Base-by-base conservation (phyloP, 345 rosid genomes). In the Bruguiera gymnorhiza region DNA sequence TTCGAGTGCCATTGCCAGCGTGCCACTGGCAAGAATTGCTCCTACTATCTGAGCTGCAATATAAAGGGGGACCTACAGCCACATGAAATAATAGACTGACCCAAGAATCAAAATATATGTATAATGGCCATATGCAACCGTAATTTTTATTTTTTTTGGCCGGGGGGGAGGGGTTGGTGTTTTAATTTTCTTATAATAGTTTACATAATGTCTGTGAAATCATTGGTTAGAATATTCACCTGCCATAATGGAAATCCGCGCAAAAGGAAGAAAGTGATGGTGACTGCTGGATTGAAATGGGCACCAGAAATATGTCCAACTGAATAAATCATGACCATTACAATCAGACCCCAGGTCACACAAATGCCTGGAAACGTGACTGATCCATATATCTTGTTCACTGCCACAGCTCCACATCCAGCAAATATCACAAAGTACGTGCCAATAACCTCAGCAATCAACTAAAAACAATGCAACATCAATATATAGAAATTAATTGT, bases 281-380 rank as follows among this genome's bases (percentile, higher is more conserved):
- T 88, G 52, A 92, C 93, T 3, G 92, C 89, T 1, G 88, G 94
- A 36, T 92, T 87, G 68, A 92, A 85, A 83, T 92, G 94, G 27
- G 91, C 98, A 11, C 96, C 96, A 26, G 98, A 92, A 23, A 90
- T 83, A 72, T 88, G 95, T 63, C 93, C 92, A 1, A 83, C 69
- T 9, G 95, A 77, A 60, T 88, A 90, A 18, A 88, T 54, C 91
- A 92, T 84, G 24, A 88, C 93, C 91, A 85, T 87, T 4, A 88
- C 87, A 60, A 88, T 87, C 8, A 88, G 78, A 52, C 96, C 92
- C 91, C 94, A 90, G 0, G 84, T 82, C 52, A 86, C 82, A 51
- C 83, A 83, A 2, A 87, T 32, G 1, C 96, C 94, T 0, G 97
- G 97, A 68, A 90, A 90, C 2, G 93, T 75, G 3, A 88, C 75